A percentile compares a stretch with the other conserved stretches of the same genome.
phyloP scores from a whole-genome alignment of 805 yeast genomes.

The Yamadazyma olivae region DNA sequence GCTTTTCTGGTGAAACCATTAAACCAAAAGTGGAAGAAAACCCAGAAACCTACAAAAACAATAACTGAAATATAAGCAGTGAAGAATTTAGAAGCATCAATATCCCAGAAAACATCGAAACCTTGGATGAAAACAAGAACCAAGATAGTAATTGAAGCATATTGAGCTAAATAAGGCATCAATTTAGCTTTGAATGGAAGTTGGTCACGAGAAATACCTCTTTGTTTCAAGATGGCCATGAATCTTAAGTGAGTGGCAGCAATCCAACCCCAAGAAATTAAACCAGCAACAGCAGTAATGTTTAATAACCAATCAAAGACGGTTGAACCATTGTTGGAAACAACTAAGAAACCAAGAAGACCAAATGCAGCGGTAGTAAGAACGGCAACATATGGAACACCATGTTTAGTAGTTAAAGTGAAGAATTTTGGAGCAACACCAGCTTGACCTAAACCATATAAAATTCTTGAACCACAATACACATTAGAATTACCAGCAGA shows the following conservation, averaged over 20 bases:
- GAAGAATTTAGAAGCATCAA: slow-evolving; percentile 58
- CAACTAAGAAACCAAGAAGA: slow-evolving; percentile 58
- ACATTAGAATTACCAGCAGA: slow-evolving; percentile 81
- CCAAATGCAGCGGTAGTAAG: slow-evolving; percentile 60
- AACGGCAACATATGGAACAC: slow-evolving; percentile 64
- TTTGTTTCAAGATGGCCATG: slow-evolving; percentile 58
- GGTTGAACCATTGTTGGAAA: slow-evolving; percentile 47
- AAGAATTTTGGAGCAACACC: slow-evolving; percentile 57
- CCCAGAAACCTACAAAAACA: slow-evolving; percentile 54
- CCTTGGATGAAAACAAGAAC: slow-evolving; percentile 72
- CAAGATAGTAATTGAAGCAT: slow-evolving; percentile 52
- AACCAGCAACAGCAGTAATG: slow-evolving; percentile 75
- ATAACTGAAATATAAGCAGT: slow-evolving; percentile 70
- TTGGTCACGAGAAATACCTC: slow-evolving; percentile 64
- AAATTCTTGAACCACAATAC: slow-evolving; percentile 66
- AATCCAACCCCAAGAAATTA: slow-evolving; percentile 70
- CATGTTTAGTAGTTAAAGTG: slow-evolving; percentile 45
- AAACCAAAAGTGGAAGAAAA: slow-evolving; percentile 51
- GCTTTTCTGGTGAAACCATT: slow-evolving; percentile 35
- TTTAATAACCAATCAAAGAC: slow-evolving; percentile 74
- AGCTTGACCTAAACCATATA: slow-evolving; percentile 62
- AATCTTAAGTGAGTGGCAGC: slow-evolving; percentile 65
- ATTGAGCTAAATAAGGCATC: slow-evolving; percentile 68
- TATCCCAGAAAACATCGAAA: slow-evolving; percentile 55
- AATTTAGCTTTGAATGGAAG: slow-evolving; percentile 73